phyloP scores from a whole-genome alignment of 2,329 filamentous ascomycete species.

The Mycogone perniciosa region DNA sequence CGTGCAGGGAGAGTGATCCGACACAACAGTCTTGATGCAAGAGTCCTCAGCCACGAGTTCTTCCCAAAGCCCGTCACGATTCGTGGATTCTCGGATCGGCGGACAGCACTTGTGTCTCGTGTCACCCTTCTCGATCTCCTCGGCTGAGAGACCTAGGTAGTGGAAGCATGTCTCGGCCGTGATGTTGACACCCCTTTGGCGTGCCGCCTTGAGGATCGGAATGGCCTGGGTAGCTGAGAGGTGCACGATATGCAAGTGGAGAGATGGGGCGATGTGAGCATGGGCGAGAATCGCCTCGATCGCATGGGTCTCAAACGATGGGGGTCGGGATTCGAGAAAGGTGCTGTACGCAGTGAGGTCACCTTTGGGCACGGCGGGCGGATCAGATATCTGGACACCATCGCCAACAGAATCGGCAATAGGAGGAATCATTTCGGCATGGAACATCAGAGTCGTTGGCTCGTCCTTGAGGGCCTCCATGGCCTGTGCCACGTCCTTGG shows the following conservation, averaged over 20 bases:
- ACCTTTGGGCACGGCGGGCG: constrained; percentile 64
- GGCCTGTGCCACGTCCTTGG: constrained; percentile 69
- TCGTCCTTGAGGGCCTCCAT: constrained; percentile 75
- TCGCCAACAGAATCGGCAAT: constrained; percentile 74
- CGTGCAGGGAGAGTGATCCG: constrained; percentile 93
- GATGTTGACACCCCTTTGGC: constrained; percentile 69
- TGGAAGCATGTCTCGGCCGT: constrained; percentile 96
- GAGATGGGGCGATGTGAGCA: constrained; percentile 69
- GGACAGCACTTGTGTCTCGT: constrained; percentile 94
- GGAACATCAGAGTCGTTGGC: constrained; percentile 94
- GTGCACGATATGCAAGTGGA: constrained; percentile 90
- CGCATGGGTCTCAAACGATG: constrained; percentile 85
- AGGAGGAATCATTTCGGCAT: constrained; percentile 96
- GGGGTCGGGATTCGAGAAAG: constrained; percentile 85
- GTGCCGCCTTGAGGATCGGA: constrained; percentile 68
- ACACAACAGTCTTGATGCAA: constrained; percentile 86
- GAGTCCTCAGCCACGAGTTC: constrained; percentile 67
- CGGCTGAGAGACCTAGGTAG: constrained; percentile 78
- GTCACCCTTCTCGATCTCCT: constrained; percentile 76
- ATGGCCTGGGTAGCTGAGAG: constrained; percentile 85
- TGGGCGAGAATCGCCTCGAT: constrained; percentile 80
- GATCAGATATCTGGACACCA: constrained; percentile 61
- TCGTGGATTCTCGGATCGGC: constrained; percentile 73
- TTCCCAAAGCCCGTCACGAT: constrained; percentile 81
- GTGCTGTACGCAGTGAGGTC: constrained; percentile 75